phyloP scores from a whole-genome alignment of 2,329 filamentous ascomycete species.

The Colletotrichum spinosum region DNA sequence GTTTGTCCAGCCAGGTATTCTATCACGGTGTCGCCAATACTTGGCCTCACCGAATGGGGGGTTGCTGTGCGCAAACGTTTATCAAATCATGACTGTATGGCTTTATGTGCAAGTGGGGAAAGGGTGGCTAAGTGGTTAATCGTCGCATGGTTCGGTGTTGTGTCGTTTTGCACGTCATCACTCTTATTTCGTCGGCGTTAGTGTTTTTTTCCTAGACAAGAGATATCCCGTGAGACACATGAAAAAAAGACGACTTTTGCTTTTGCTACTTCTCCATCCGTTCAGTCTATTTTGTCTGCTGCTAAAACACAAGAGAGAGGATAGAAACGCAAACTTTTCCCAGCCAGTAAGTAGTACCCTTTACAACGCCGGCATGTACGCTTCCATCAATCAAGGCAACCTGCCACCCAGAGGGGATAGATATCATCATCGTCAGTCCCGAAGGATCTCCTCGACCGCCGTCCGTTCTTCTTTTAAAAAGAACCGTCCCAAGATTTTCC shows the following conservation, averaged over 20 bases:
- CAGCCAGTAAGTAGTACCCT: conserved; percentile 5
- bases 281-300: conserved; percentile 14
- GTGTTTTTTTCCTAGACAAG: conserved; percentile 16
- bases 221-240: conserved; percentile 29
- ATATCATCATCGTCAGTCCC: neutral
- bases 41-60: neutral
- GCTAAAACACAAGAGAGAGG: neutral
- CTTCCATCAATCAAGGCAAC: conserved; percentile 19
- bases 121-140: neutral
- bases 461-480: neutral
- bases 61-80: neutral
- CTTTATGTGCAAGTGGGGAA: conserved; percentile 7
- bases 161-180: no score
- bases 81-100: conserved; percentile 20
- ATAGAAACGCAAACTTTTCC: conserved; percentile 31
- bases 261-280: neutral
- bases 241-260: neutral
- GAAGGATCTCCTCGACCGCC: neutral
- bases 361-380: conserved; percentile 22
- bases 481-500: conserved; percentile 10
- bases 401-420: conserved; percentile 3
- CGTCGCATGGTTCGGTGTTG: conserved; percentile 28
- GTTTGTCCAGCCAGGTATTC: neutral
- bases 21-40: no score
- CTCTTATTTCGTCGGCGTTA: conserved; percentile 7